Evolutionary conservation across 2,329 filamentous ascomycete species (phyloP).

Genomic region (Anisogramma anomala): DNA sequence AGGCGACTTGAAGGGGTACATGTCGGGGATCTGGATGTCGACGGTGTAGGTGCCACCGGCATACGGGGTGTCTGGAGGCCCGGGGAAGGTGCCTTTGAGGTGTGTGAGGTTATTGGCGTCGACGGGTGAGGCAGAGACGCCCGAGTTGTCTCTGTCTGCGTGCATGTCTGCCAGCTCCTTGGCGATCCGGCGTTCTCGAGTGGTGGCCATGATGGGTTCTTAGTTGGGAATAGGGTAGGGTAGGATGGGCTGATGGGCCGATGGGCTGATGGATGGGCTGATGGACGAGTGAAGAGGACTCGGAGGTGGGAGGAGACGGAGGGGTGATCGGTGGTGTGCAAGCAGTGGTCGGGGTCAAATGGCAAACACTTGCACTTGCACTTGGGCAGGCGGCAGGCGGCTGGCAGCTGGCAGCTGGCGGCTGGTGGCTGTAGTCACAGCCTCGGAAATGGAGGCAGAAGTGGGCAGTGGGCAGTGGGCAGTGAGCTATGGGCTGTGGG

Average conservation of each 20-base stretch:
- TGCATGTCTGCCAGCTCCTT: constrained; percentile 71
- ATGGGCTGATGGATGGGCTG: too few species aligned
- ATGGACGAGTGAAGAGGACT: neutral
- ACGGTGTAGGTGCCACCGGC: constrained; percentile 73
- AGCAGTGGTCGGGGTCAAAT: too few species aligned
- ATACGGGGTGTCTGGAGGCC: constrained; percentile 87
- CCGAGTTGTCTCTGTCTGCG: constrained; percentile 59
- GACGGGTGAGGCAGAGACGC: constrained; percentile 58
- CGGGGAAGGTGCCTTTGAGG: constrained; percentile 70
- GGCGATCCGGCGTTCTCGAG: constrained; percentile 48
- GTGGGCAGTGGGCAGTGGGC: neutral
- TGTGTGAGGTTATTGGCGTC: constrained; percentile 64
- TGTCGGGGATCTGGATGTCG: constrained; percentile 75
- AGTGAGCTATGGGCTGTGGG: neutral
- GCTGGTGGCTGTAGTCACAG: too few species aligned
- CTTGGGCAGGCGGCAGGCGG: too few species aligned
- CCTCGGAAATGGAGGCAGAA: neutral
- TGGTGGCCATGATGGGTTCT: constrained; percentile 33
- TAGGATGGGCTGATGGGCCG: neutral
- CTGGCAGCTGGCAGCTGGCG: too few species aligned
- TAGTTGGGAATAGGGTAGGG: constrained; percentile 2
- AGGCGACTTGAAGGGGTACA: constrained; percentile 90
- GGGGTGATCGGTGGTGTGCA: too few species aligned
- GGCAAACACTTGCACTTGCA: too few species aligned
- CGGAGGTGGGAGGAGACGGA: neutral